Evolutionary conservation across 139 green algal species (phyloP), one percentile per base, ranked within the genome.

Genomic region (Choricystis sp.): DNA sequence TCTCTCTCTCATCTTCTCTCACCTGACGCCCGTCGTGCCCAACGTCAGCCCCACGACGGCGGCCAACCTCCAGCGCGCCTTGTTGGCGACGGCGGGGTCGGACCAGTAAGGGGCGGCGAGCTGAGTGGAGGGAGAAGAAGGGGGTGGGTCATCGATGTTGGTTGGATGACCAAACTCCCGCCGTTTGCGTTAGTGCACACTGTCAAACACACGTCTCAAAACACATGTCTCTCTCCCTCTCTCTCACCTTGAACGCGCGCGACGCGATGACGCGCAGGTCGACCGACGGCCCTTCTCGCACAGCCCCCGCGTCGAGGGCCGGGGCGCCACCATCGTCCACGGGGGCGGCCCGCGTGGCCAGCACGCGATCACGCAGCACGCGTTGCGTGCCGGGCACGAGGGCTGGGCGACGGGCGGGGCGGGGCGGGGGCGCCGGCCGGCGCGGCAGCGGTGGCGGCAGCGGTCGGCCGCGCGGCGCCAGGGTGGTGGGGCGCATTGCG

Each of bases 1-100:
- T n/a, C n/a, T n/a, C n/a, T 19, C 3, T 29, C 26, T 22, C 19
- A 22, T 25, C 29, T 9, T 5, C 24, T 20, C 60, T n/a, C 67
- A 87, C 86, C 85, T 91, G 61, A 96, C 84, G 24, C 84, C 91
- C 25, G 91, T 98, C n/a, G 86, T 96, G 48, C 74, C 90, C 28
- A 98, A 72, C 3, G 92, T 96, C 9, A 98, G 77, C 4, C 69
- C 84, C 26, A 97, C 76, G 29, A 98, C 90, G 21, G 76, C 83
- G 5, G 78, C 90, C 28, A 96, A 79, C 31, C 76, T 75, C 80
- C 80, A 87, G 19, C 81, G 72, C 1, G 82, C 84, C 22, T 70
- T 40, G 2, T 49, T 58, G 3, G 49, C 68, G 23, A 78, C 74
- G 52, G 85, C 78, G 16, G 68, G 26, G 56, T 90, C 84, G 29